phyloP scores from a whole-genome alignment of 129 eudicot species.

The Chrysanthemum seticuspe region DNA sequence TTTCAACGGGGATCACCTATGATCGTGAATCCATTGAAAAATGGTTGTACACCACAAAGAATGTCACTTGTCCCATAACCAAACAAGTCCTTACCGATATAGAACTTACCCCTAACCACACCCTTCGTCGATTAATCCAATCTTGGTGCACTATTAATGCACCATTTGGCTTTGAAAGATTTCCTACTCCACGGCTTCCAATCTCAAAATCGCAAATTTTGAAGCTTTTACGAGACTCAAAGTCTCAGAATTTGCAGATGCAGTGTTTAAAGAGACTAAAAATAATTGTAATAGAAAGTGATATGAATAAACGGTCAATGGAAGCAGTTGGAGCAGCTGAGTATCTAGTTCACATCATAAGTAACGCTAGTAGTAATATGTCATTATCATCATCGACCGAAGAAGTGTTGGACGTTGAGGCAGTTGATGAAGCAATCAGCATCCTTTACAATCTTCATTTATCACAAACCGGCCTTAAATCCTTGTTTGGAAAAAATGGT shows the following conservation, averaged over 20 bases:
- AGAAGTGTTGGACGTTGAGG: slow-evolving; percentile 17
- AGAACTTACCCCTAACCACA: slow-evolving; percentile 61
- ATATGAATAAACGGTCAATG: slow-evolving; percentile 49
- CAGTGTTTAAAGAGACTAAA: slow-evolving; percentile 39
- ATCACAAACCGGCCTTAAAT: slow-evolving; percentile 40
- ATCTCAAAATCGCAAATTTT: slow-evolving; percentile 41
- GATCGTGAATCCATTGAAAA: slow-evolving; percentile 67
- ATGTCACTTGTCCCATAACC: slow-evolving; percentile 53
- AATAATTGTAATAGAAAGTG: slow-evolving; percentile 42
- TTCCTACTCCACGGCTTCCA: slow-evolving; percentile 64
- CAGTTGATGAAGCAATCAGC: slow-evolving; percentile 43
- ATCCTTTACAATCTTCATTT: slow-evolving; percentile 43
- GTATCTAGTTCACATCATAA: slow-evolving; percentile 36
- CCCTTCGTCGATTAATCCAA: slow-evolving; percentile 56
- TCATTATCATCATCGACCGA: background rate
- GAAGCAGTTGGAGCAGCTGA: slow-evolving; percentile 53
- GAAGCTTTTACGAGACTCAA: slow-evolving; percentile 53
- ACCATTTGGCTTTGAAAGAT: slow-evolving; percentile 52
- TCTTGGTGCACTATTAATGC: slow-evolving; percentile 72
- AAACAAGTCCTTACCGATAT: slow-evolving; percentile 47
- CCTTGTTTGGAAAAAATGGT: slow-evolving; percentile 23
- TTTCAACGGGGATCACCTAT: slow-evolving; percentile 69
- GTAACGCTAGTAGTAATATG: slow-evolving; percentile 5
- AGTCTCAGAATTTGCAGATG: slow-evolving; percentile 35
- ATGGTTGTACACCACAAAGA: slow-evolving; percentile 47